Base-by-base conservation (phyloP, 2,329 filamentous ascomycete genomes). In the Xylariales sp. region DNA sequence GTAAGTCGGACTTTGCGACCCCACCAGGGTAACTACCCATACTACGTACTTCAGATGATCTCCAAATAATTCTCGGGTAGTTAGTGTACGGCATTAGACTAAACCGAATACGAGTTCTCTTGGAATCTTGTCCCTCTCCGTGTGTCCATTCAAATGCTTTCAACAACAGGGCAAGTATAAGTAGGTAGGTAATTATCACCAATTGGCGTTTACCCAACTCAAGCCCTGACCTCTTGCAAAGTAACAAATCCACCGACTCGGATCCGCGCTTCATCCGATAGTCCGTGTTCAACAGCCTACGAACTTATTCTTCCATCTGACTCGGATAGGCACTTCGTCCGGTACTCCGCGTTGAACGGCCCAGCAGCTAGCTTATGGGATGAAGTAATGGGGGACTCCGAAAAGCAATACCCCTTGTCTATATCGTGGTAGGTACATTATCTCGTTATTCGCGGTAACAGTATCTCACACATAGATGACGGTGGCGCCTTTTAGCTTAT, bases 381-480 rank as follows among this genome's bases (percentile, higher is more conserved):
- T 45, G 39, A 49, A 34, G 28, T 16, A 34, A 32, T 60, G 49
- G 36, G 64, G 52, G 12, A 58, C 16, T 64, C 56, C 60, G 36
- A n/a, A 49, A 61, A 50, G 18, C 59, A 58, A 34, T 50, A 30
- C 32, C 39, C 57, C 64, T 48, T 12, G 52, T 63, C 48, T 67
- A 56, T 61, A 56, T 59, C 36, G 14, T 53, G 14, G 39, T 49
- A 16, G 14, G 39, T 49, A 16, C 36, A 54, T 55, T 54, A 53
- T 59, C 50, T 41, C 36, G 30, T 52, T 59, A 68, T 68, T 63
- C 54, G 50, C 63, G 59, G 43, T 55, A 58, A 56, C 60, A 43
- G 16, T 68, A 68, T 60, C 41, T 63, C 63, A 43, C 68, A 54
- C 46, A 36, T 61, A 64, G 39, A 60, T 63, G 68, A 65, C 52